Evolutionary conservation across 345 rosid species (phyloP), one percentile per base, ranked within the genome.

Genomic region (Lumnitzera littorea): DNA sequence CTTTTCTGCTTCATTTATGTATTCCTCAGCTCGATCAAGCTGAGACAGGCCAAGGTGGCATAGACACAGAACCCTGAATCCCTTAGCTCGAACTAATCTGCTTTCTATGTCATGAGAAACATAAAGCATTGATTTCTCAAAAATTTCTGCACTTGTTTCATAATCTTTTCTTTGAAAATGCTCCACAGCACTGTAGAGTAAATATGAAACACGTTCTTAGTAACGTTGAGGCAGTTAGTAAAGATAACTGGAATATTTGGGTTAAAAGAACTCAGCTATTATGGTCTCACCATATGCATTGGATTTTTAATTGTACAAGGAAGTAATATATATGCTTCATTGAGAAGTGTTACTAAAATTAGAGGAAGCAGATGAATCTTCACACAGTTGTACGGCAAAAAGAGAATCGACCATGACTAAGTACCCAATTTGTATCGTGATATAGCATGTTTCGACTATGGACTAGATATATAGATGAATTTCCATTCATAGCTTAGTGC

Each of bases 91-190:
- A 61, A 80, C 77, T 65, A 60, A 75, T 82, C 85, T 84, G 63
- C 78, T 82, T 61, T 88, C 96, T 11, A 78, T 54, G 66, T 82
- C 80, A 74, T 73, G 70, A 43, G 99, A 89, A 67, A 86, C 74
- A 70, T 88, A 94, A 56, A 94, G 97, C 86, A 94, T 75, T 11
- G 99, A 84, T 67, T 88, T 94, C 83, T 94, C 99, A 60, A 83
- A 94, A 86, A 90, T 75, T 74, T 82, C 91, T 48, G 97, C 95
- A 67, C 95, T 79, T 56, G 77, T 80, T 71, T 72, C 83, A 70
- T 81, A 94, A 56, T 94, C 92, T 75, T 94, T 94, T 51, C 70
- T 75, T 51, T 74, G 76, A 71, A 94, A 94, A 70, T 76, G 82
- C 66, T 72, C 88, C 46, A 96, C 76, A 69, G 89, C 97, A 70